These are phyloP conservation scores for Neocatenulostroma microsporum DNA, from an alignment of 2,329 filamentous ascomycete species.

Conservation along the genomic window DNA sequence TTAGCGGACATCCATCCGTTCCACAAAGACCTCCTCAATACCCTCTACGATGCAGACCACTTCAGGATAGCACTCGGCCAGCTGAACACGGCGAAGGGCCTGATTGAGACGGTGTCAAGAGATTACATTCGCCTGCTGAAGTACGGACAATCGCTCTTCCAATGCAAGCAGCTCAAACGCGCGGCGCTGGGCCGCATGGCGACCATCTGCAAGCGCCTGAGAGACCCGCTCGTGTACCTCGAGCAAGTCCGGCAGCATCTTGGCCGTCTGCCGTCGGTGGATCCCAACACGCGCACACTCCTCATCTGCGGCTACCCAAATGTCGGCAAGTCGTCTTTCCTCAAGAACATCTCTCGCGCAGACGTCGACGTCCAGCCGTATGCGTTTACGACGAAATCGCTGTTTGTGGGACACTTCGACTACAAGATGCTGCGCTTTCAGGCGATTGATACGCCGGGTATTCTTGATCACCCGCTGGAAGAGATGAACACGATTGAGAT, in stretches of 20 bases:
- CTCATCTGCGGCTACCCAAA: constrained; percentile 98
- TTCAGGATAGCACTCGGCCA: constrained; percentile 96
- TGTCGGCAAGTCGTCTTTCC: constrained; percentile 92
- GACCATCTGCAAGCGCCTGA: constrained; percentile 87
- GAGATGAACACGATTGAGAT: constrained; percentile 99
- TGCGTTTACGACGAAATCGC: constrained; percentile 94
- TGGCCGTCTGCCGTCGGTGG: constrained; percentile 94
- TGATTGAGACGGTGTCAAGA: constrained; percentile 91
- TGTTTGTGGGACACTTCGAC: constrained; percentile 97
- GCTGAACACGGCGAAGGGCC: constrained; percentile 87
- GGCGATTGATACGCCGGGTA: constrained; percentile 97
- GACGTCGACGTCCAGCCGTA: constrained; percentile 98
- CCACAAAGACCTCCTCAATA: constrained; percentile 88
- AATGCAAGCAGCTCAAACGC: constrained; percentile 98
- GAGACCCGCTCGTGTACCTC: constrained; percentile 89
- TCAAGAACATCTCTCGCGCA: constrained; percentile 83
- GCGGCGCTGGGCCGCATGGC: constrained; percentile 97
- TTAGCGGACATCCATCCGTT: constrained; percentile 94
- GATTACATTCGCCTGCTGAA: constrained; percentile 95
- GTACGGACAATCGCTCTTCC: constrained; percentile 93
- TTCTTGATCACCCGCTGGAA: constrained; percentile 91
- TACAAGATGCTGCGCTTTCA: constrained; percentile 88
- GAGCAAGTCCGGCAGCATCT: constrained; percentile 96
- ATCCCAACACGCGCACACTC: constrained; percentile 92
- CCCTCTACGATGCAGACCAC: constrained; percentile 95